Evolutionary conservation across 257 asterid genomes (phyloP).

Genomic region (Capsicum chinense): DNA sequence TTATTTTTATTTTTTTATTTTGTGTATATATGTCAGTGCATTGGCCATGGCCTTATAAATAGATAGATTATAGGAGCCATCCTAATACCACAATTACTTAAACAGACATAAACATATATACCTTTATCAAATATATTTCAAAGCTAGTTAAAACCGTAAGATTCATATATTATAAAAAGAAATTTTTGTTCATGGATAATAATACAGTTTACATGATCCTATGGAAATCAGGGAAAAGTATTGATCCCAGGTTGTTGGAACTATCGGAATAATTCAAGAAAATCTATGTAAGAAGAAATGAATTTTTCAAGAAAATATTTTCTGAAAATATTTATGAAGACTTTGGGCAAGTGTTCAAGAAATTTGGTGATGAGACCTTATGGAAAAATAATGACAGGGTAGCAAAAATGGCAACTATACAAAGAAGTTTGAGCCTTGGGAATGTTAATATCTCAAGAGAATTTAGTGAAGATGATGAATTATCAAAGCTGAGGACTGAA

Average conservation of each 20-base stretch:
- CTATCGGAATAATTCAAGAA: slow-evolving; percentile 51
- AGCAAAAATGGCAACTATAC: not conserved
- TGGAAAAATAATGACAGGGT: not conserved
- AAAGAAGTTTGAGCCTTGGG: slow-evolving; percentile 36
- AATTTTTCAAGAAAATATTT: slow-evolving; percentile 39
- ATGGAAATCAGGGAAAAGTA: too few relatives aligned
- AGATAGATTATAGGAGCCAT: too few relatives aligned
- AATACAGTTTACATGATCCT: too few relatives aligned
- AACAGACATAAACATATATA: too few relatives aligned
- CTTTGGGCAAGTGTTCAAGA: slow-evolving; percentile 28
- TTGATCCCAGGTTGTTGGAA: not conserved
- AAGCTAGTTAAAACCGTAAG: too few relatives aligned
- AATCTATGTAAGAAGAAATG: slow-evolving; percentile 40
- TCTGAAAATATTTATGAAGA: slow-evolving; percentile 20
- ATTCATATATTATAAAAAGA: too few relatives aligned
- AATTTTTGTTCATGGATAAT: too few relatives aligned
- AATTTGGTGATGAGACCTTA: not conserved
- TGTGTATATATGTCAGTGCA: too few relatives aligned
- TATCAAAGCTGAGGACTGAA: not conserved
- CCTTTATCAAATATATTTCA: too few relatives aligned
- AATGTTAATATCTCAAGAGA: not conserved
- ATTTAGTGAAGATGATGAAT: not conserved
- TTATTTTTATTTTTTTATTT: too few relatives aligned
- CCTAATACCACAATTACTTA: too few relatives aligned
- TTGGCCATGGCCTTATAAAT: too few relatives aligned